Evolutionary conservation across 306 rosid species (phyloP), one percentile per base, ranked within the genome.

Genomic region (Quercus rubra): DNA sequence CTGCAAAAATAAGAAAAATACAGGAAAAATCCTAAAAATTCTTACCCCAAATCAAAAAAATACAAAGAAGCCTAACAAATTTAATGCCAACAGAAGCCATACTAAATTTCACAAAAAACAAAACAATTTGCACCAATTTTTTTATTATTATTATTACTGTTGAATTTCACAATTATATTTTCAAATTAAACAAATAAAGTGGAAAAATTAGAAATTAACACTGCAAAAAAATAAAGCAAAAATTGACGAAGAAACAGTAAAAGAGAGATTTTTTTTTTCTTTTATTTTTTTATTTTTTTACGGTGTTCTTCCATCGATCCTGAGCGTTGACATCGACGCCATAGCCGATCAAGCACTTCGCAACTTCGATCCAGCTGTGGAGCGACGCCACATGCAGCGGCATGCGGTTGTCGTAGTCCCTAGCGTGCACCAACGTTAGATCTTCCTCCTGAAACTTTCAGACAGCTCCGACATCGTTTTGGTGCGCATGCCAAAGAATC

Each of bases 261-360:
- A 69, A 71, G 28, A 28, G 10, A 6, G 43, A 30, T 5, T 30
- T 5, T 30, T 30, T 28, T 0, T 28, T 3, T 28, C 4, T 30
- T 6, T 6, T 38, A 1, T 38, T 33, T 6, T 6, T 38, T 38
- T 6, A 0, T 7, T 6, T 38, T 38, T 19, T 79, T 82, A 96
- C 97, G 54, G 97, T 92, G 88, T 90, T 94, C 86, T 88, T 89
- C 98, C 96, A 94, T 31, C 94, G 96, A 87, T 96, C 98, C 80
- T 89, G 92, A 17, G 98, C 88, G 88, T 94, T 92, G 82, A 94
- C 91, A 76, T 94, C 94, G 17, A 94, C 94, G 10, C 97, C 98
- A 20, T 70, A 78, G 49, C 92, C 94, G 23, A 94, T 76, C 78
- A 94, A 78, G 82, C 91, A 89, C 27, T 88, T 87, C 19, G 91